Evolutionary conservation across 2,329 filamentous ascomycete species (phyloP), one percentile per base, ranked within the genome.

Genomic region (Lachnellula hyalina): DNA sequence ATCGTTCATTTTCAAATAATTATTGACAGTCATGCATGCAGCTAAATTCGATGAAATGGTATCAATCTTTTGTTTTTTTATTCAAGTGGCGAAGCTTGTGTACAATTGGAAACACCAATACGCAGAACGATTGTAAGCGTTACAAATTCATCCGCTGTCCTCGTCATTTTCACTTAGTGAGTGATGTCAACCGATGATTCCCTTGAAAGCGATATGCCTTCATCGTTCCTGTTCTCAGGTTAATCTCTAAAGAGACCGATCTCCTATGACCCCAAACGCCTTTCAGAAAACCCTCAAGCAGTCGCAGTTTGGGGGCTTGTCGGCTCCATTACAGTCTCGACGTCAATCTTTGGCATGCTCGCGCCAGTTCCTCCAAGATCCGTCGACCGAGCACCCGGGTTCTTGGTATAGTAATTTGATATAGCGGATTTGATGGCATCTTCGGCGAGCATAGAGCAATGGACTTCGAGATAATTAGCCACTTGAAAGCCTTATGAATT

Each of bases 351-450:
- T 47, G 88, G 84, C 67, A 92, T 78, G 64, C 84, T 77, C 49
- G 84, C 80, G 52, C 78, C 83, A 25, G 87, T 92, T 63, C 90
- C 89, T 53, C 86, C 85, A 11, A 96, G 81, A 69, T 92, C 84
- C 40, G 90, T 95, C 54, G 78, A 69, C 67, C 83, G 82, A 36
- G 84, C 84, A 59, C 87, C 84, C 56, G 90, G 89, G 75, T 95
- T 94, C 81, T 95, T 94, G 69, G 84, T 89, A 77, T 93, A 90
- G 77, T 94, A 96, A 73, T 96, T 90, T 61, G 84, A 86, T 69
- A 96, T 94, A 63, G 90, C 90, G 38, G 88, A 90, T 75, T 94
- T 94, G 80, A 96, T 95, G 61, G 90, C 90, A 69, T 96, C 90
- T 72, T 95, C 90, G 14, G 90, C 90, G 63, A 96, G 81, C 88